Conservation (phyloP, 176 grass and related monocot genomes). For the Hsuehochloa calcarea region DNA sequence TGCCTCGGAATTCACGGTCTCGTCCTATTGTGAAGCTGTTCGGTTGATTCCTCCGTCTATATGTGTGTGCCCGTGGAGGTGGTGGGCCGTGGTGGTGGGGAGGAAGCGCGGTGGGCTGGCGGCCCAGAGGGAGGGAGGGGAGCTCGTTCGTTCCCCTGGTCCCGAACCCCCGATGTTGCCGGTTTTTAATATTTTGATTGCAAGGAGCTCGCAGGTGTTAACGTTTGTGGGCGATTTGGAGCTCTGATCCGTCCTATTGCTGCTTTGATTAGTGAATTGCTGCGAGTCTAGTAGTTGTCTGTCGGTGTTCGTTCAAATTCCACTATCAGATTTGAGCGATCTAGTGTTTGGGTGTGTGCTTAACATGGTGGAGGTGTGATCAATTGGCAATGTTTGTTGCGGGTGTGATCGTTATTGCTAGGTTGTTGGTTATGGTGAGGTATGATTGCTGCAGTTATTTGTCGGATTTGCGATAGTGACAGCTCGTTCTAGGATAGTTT, state of each 20-base stretch:
- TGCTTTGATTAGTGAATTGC: neutral
- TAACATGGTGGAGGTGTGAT: neutral
- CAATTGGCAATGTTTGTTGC: neutral
- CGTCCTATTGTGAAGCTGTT: neutral
- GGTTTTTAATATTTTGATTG: neutral
- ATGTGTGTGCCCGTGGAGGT: neutral
- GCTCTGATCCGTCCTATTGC: slow-evolving; percentile 6
- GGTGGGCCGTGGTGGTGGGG: slow-evolving; percentile 34
- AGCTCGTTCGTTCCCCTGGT: neutral
- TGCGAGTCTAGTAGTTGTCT: neutral
- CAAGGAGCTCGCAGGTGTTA: neutral
- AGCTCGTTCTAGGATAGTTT: neutral
- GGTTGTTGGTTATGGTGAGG: neutral
- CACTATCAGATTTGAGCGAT: slow-evolving; percentile 14
- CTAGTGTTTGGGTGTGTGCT: neutral
- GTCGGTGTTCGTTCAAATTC: neutral
- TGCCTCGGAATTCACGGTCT: slow-evolving; percentile 59
- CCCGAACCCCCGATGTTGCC: neutral
- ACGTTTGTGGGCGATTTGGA: slow-evolving; percentile 1
- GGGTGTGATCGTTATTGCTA: neutral
- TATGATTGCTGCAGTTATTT: neutral
- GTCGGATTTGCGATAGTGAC: neutral
- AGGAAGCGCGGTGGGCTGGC: slow-evolving; percentile 41
- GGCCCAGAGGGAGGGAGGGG: slow-evolving; percentile 32
- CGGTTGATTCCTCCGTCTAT: neutral